A percentile compares a stretch with the other conserved stretches of the same genome.
phyloP scores from a whole-genome alignment of 2,329 filamentous ascomycete genomes.

The Bimuria novae-zelandiae region DNA sequence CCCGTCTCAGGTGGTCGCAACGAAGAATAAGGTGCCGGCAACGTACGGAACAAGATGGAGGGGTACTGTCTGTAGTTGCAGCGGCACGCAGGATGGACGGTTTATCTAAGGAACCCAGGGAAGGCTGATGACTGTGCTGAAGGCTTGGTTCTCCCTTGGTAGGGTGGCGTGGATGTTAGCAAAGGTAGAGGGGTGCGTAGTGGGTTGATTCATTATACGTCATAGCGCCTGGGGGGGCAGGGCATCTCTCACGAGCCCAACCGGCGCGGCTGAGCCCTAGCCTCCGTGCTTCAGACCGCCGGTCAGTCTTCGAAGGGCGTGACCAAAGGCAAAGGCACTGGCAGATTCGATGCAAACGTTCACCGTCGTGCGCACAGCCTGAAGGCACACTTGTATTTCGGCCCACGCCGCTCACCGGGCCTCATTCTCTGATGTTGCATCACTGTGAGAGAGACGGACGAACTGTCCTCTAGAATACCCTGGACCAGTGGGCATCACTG shows the following conservation, averaged over 20 bases:
- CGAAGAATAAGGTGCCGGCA: slow-evolving; percentile 31
- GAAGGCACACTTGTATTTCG: not conserved
- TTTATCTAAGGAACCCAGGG: slow-evolving; percentile 26
- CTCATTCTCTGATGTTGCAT: slow-evolving; percentile 4
- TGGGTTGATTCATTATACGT: slow-evolving; percentile 17
- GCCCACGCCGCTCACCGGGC: slow-evolving; percentile 5
- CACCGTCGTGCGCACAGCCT: slow-evolving; percentile 10
- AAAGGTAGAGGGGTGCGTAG: slow-evolving; percentile 21
- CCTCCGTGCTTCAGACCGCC: not conserved
- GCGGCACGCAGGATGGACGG: slow-evolving; percentile 16
- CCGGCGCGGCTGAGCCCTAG: not conserved
- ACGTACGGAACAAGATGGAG: slow-evolving; percentile 28
- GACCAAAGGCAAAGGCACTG: not conserved
- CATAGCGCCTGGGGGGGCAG: slow-evolving; percentile 10
- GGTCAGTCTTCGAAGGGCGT: not conserved
- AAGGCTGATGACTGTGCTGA: slow-evolving; percentile 26
- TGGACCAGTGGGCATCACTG: slow-evolving; percentile 5
- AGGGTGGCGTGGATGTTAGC: slow-evolving; percentile 27
- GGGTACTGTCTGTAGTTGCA: slow-evolving; percentile 18
- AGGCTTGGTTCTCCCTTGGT: slow-evolving; percentile 18
- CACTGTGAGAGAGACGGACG: not conserved
- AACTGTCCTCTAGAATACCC: not conserved
- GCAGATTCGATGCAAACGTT: not conserved
- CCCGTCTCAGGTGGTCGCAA: slow-evolving; percentile 24
- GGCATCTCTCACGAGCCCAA: slow-evolving; percentile 3